These are phyloP conservation scores for Auricularia heimuer DNA, from an alignment of 768 basidiomycete species.

Conservation along the genomic window DNA sequence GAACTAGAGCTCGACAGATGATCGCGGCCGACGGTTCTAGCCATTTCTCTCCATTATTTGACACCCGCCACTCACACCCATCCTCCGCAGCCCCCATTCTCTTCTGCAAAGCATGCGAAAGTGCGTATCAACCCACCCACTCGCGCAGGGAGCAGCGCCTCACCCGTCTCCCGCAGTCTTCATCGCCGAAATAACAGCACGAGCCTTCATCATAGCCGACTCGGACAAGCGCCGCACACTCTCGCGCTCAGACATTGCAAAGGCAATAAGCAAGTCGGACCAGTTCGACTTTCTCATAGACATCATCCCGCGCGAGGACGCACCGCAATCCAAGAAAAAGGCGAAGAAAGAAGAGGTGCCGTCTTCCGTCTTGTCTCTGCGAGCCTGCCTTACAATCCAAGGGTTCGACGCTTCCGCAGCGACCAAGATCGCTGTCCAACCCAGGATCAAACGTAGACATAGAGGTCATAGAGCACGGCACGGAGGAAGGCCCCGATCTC, in stretches of 20 bases:
- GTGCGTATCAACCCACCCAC: constrained; percentile 39
- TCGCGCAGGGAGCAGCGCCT: neutral
- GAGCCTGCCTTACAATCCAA: neutral
- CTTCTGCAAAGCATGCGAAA: constrained; percentile 97
- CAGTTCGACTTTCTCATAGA: constrained; percentile 98
- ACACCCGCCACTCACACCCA: constrained; percentile 1
- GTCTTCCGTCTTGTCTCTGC: neutral
- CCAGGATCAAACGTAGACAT: neutral
- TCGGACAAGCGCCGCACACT: constrained; percentile 94
- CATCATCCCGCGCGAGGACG: constrained; percentile 82
- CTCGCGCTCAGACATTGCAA: constrained; percentile 86
- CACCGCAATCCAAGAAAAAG: neutral
- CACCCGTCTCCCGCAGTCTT: constrained; percentile 51
- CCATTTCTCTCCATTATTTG: constrained; percentile 5
- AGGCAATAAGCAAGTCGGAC: constrained; percentile 85
- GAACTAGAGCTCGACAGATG: constrained; percentile 48
- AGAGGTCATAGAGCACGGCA: neutral
- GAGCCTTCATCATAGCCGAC: constrained; percentile 92
- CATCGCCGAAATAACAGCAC: constrained; percentile 91
- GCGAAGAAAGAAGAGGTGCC: neutral
- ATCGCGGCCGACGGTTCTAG: constrained; percentile 86
- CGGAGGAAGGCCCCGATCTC: neutral
- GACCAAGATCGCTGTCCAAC: neutral
- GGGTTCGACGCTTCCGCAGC: neutral
- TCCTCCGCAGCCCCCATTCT: constrained; percentile 66